Evolutionary conservation across 495 filamentous ascomycete genomes (phyloP).

Genomic region (Aspergillus steynii): DNA sequence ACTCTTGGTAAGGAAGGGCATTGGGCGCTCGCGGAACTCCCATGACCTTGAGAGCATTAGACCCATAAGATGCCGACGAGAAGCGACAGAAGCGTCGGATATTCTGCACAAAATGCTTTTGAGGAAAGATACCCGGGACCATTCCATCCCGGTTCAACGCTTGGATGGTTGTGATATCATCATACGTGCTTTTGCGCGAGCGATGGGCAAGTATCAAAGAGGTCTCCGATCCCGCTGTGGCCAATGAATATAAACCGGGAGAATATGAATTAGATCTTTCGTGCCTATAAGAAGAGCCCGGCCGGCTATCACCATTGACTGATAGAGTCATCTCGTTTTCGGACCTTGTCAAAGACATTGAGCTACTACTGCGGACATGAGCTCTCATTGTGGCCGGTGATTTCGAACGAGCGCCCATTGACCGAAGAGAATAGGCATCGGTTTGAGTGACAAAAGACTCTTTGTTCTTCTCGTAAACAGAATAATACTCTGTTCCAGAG

Average conservation of each 20-base stretch:
- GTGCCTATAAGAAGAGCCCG: conserved; percentile 34
- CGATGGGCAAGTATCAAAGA: conserved; percentile 62
- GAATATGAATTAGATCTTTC: conserved; percentile 36
- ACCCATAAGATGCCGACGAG: conserved; percentile 74
- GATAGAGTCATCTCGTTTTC: conserved; percentile 44
- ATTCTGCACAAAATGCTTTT: conserved; percentile 66
- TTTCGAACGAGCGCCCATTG: conserved; percentile 45
- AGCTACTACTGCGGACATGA: conserved; percentile 51
- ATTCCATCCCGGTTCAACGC: conserved; percentile 56
- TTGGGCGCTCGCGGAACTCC: conserved; percentile 57
- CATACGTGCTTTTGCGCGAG: conserved; percentile 53
- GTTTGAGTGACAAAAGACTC: conserved; percentile 60
- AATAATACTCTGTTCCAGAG: conserved; percentile 48
- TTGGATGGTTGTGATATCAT: conserved; percentile 55
- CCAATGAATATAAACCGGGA: conserved; percentile 71
- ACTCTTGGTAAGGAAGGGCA: conserved; percentile 33
- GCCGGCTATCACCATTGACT: conserved; percentile 29
- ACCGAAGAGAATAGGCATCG: conserved; percentile 58
- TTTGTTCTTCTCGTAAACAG: conserved; percentile 53
- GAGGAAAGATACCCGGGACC: conserved; percentile 65
- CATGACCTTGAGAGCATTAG: conserved; percentile 68
- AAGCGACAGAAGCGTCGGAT: conserved; percentile 76
- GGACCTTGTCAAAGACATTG: conserved; percentile 46
- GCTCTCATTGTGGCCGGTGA: conserved; percentile 47
- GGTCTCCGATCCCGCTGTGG: conserved; percentile 62